These are phyloP conservation scores for Bryoglossum gracile DNA, from an alignment of 495 filamentous ascomycete genomes.

Conservation along the genomic window DNA sequence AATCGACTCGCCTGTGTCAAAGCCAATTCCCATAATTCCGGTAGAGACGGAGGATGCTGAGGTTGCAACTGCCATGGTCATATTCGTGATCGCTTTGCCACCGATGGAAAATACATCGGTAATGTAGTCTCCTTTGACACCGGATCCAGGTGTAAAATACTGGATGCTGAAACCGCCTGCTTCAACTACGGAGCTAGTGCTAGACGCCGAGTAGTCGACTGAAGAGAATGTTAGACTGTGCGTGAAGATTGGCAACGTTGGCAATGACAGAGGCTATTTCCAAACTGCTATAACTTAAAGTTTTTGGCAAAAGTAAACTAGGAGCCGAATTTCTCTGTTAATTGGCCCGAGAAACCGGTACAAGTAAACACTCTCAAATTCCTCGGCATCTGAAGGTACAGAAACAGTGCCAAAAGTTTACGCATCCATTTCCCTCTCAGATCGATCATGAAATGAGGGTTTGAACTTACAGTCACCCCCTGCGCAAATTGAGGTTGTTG, in stretches of 20 bases:
- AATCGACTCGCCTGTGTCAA: slow-evolving; percentile 62
- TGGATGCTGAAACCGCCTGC: slow-evolving; percentile 63
- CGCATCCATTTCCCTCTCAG: too few species aligned
- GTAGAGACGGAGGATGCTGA: slow-evolving; percentile 58
- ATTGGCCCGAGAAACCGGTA: too few species aligned
- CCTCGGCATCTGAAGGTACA: too few species aligned
- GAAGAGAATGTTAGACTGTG: too few species aligned
- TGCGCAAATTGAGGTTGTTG: slow-evolving; percentile 35
- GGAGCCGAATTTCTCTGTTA: too few species aligned
- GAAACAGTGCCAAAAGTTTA: too few species aligned
- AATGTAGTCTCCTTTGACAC: slow-evolving; percentile 61
- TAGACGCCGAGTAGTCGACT: slow-evolving; percentile 53
- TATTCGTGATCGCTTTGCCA: slow-evolving; percentile 48
- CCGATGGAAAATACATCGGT: slow-evolving; percentile 66
- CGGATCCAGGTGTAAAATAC: slow-evolving; percentile 65
- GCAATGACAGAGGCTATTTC: too few species aligned
- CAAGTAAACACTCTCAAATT: too few species aligned
- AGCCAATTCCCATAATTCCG: slow-evolving; percentile 84
- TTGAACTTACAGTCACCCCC: too few species aligned
- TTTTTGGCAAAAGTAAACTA: too few species aligned
- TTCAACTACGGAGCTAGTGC: slow-evolving; percentile 57
- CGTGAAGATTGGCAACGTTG: slow-evolving; percentile 34
- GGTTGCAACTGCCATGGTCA: slow-evolving; percentile 80
- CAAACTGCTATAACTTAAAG: too few species aligned
- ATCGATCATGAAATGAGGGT: too few species aligned